Evolutionary conservation across 371 early-diverging fungal species (phyloP), one percentile per base, ranked within the genome.

Genomic region (Mortierella sp.): DNA sequence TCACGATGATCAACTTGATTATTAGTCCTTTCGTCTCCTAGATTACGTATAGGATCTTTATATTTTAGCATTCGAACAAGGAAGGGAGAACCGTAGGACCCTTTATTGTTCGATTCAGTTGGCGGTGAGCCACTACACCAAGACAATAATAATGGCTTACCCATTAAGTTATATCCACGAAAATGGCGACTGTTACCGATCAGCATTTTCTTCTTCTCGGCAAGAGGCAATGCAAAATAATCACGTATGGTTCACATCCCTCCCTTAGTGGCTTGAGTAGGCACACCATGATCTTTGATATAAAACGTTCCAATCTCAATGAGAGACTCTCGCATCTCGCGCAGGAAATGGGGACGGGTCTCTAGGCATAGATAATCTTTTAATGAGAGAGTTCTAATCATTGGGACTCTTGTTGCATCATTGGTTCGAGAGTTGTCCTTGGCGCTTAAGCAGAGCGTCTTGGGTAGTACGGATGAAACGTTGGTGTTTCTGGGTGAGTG

Each of bases 261-360:
- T 1, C 69, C 65, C 0, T 72, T 55, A 15, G 89, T 87, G 28
- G 89, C 65, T 13, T 70, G 70, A 19, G 68, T 58, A 0, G 88
- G 69, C 15, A 92, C 74, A 8, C 84, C 84, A 47, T 90, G 90
- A 69, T 87, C 85, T 24, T 76, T 79, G 67, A 92, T 81, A 63
- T 92, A 91, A 48, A 92, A 92, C 48, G 92, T 92, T 0, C 92
- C 92, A 10, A 92, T 84, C 63, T 87, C 71, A 6, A 84, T 83
- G 63, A 90, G 85, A 4, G 90, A 86, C 13, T 88, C 73, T 10
- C 86, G 85, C 32, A 92, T 84, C n/a, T 87, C 76, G 2, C 65
- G 33, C n/a, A 92, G 75, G 57, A 92, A 89, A 8, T n/a, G 64
- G 15, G 75, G 66, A 16, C 81, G 72, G 4, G 81, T 75, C 47